Base-by-base conservation (phyloP, 2,329 filamentous ascomycete species). In the Plectosphaerella cucumerina region DNA sequence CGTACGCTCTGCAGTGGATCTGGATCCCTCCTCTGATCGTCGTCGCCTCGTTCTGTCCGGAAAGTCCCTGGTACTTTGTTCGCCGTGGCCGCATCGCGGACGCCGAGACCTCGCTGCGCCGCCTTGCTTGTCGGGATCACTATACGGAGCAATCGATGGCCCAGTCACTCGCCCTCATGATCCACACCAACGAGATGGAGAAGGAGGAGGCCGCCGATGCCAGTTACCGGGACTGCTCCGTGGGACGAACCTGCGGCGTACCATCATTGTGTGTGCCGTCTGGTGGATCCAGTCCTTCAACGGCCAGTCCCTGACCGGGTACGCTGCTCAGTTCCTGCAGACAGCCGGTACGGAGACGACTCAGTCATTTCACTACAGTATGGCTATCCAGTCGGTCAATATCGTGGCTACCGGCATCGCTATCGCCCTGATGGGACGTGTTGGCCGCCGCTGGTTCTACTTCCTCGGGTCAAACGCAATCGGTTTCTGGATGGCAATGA, bases 31-130 rank as follows among this genome's bases (percentile, higher is more conserved):
- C 68, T 2, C 60, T 74, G 1, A 55, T 72, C 34, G 50, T 69
- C 4, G 62, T 60, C 3, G 63, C 67, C 0, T 55, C 73, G 23
- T 43, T 74, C 37, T 66, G 80, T 35, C 77, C 77, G 0, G 77
- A 81, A 53, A 76, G 71, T 10, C 78, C 78, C 0, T 65, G 73
- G 1, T 78, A 71, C 53, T 60, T 79, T 2, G 60, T 80, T 1
- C 68, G 74, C 2, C 71, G 69, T 47, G 64, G 63, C 6, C 59
- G 61, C 4, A 59, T 70, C 14, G 64, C 64, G 1, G 59, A 74
- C 44, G 71, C 74, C 2, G 61, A 75, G 51, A 62, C 65, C 49
- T 50, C 53, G 69, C 22, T 56, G 65, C 22, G 61, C 60, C 1
- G 8, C 66, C 45, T 47, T 3, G 70, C 76, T 14, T 73, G 80